Evolutionary conservation across 345 rosid species (phyloP).

Genomic region (Citrus medica): DNA sequence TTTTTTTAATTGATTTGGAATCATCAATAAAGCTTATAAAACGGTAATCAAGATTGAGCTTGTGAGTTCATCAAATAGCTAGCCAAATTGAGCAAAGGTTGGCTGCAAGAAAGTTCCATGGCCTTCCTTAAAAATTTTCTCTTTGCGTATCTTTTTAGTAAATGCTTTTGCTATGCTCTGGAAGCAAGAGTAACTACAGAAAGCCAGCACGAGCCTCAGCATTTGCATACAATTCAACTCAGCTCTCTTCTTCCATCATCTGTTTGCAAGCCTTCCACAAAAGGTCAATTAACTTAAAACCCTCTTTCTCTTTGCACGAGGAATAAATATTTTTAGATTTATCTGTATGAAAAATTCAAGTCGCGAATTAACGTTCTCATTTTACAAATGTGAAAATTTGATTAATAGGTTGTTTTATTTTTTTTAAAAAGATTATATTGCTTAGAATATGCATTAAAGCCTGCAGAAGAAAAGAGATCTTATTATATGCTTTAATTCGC

Average conservation of each 20-base stretch:
- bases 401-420: too few relatives aligned
- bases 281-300: slow-evolving; percentile 25
- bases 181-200: slow-evolving; percentile 19
- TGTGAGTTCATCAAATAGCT: neutral
- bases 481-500: too few relatives aligned
- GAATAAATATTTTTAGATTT: too few relatives aligned
- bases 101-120: neutral
- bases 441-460: too few relatives aligned
- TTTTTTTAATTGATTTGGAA: neutral
- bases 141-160: slow-evolving; percentile 12
- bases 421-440: too few relatives aligned
- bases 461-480: too few relatives aligned
- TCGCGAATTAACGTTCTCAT: too few relatives aligned
- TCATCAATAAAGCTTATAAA: neutral
- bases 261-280: slow-evolving; percentile 38
- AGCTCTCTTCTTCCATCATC: slow-evolving; percentile 51
- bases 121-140: neutral
- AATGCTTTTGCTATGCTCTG: slow-evolving; percentile 23
- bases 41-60: neutral
- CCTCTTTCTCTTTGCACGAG: neutral
- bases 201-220: slow-evolving; percentile 2
- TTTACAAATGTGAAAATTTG: too few relatives aligned
- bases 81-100: neutral
- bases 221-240: slow-evolving; percentile 32
- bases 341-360: too few relatives aligned